Conservation (phyloP, 1,139 yeast species). For the Yamadazyma taylorii region DNA sequence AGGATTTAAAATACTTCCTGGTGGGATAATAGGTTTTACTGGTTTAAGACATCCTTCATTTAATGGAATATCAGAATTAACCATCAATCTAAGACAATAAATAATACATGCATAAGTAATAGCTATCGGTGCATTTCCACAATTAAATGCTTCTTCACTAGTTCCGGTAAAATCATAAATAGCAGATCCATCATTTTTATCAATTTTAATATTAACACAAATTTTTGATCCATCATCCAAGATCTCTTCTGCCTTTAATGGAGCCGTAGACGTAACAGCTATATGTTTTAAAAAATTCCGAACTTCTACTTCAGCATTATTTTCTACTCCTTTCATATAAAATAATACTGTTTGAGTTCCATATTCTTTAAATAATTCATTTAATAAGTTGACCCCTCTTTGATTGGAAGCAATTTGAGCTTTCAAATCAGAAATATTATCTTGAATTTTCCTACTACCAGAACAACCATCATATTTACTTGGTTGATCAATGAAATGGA, state of each 20-base stretch:
- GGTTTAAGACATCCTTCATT: slow-evolving; percentile 47
- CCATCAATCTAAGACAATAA: slow-evolving; percentile 40
- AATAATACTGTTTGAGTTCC: slow-evolving; percentile 49
- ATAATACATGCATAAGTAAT: slow-evolving; percentile 42
- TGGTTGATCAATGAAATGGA: slow-evolving; percentile 37
- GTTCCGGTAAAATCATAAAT: slow-evolving; percentile 57
- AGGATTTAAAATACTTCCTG: slow-evolving; percentile 35
- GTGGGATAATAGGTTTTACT: slow-evolving; percentile 34
- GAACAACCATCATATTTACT: slow-evolving; percentile 45
- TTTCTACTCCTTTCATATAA: slow-evolving; percentile 60
- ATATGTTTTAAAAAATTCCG: slow-evolving; percentile 37
- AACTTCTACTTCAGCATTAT: slow-evolving; percentile 58
- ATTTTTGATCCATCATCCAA: slow-evolving; percentile 65
- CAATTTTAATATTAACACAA: slow-evolving; percentile 42
- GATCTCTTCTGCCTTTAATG: slow-evolving; percentile 47
- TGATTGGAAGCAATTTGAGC: slow-evolving; percentile 69
- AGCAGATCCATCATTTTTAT: slow-evolving; percentile 43
- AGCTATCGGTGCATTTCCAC: slow-evolving; percentile 42
- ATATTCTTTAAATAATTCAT: slow-evolving; percentile 47
- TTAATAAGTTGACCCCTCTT: slow-evolving; percentile 54
- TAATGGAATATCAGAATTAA: slow-evolving; percentile 42
- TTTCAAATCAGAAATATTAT: slow-evolving; percentile 58
- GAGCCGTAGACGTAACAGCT: slow-evolving; percentile 28
- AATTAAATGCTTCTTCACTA: slow-evolving; percentile 37
- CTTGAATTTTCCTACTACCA: slow-evolving; percentile 35